phyloP scores from a whole-genome alignment of 2,329 filamentous ascomycete species.

The Delphinella strobiligena region DNA sequence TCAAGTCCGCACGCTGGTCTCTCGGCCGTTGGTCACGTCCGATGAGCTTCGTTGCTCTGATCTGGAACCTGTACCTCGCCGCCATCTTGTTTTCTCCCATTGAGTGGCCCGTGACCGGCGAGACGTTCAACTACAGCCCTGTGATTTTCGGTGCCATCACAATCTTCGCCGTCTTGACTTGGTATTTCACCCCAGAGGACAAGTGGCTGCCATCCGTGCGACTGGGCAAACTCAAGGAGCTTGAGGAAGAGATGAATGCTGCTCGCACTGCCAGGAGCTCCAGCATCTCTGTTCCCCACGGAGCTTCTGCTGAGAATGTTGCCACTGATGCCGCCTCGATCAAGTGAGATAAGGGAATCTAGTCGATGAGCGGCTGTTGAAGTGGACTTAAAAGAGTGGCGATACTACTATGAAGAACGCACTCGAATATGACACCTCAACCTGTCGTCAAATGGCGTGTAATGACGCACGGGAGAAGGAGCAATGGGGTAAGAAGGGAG shows the following conservation, averaged over 20 bases:
- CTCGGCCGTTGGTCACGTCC: constrained; percentile 24
- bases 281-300: constrained; percentile 2
- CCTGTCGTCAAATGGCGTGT: no score
- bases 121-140: constrained; percentile 24
- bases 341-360: neutral
- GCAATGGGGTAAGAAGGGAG: no score
- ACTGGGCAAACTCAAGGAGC: constrained; percentile 19
- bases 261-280: constrained; percentile 6
- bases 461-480: no score
- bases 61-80: constrained; percentile 28
- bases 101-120: constrained; percentile 22
- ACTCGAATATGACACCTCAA: no score
- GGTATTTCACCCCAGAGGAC: constrained; percentile 24
- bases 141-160: constrained; percentile 29
- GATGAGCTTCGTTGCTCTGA: constrained; percentile 22
- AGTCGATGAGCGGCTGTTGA: no score
- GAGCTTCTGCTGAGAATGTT: neutral
- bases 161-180: constrained; percentile 24
- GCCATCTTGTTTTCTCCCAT: constrained; percentile 26
- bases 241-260: constrained; percentile 15
- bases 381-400: no score
- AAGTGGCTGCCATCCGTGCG: constrained; percentile 22
- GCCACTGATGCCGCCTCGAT: no score
- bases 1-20: constrained; percentile 24
- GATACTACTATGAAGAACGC: no score